These are phyloP conservation scores for Aspergillus affinis DNA, from an alignment of 495 filamentous ascomycete genomes.

Conservation along the genomic window DNA sequence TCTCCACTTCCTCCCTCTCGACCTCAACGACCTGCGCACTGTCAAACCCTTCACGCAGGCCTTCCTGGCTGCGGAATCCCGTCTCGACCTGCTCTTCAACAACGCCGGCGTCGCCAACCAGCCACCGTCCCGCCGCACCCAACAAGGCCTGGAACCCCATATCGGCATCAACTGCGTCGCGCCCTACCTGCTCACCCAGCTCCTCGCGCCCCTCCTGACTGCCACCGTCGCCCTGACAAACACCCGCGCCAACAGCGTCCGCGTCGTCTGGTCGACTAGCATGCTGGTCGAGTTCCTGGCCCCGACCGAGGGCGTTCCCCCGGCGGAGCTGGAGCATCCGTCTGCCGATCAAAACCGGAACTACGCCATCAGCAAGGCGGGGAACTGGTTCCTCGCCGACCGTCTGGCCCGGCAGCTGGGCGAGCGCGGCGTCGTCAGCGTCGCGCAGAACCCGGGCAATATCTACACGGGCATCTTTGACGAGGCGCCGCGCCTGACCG, in stretches of 20 bases:
- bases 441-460: conserved; percentile 14
- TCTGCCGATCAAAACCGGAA: not conserved
- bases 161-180: not conserved
- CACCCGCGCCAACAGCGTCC: not conserved
- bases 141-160: not conserved
- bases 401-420: conserved; percentile 1
- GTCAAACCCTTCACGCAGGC: not conserved
- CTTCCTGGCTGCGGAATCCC: not conserved
- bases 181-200: not conserved
- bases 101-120: not conserved
- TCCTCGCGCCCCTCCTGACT: not conserved
- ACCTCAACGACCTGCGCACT: not conserved
- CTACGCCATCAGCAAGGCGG: conserved; percentile 10
- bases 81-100: conserved; percentile 2
- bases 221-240: not conserved
- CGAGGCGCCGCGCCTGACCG: not conserved
- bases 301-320: conserved; percentile 2
- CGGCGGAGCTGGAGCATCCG: not conserved
- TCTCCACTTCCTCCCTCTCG: not conserved
- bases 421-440: conserved; percentile 2
- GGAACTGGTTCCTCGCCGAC: conserved; percentile 12
- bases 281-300: conserved; percentile 7
- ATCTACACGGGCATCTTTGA: conserved; percentile 3
- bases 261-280: conserved; percentile 12
- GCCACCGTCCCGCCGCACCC: not conserved